These are phyloP conservation scores for Fonsecaea multimorphosa DNA, from an alignment of 2,329 filamentous ascomycete genomes.

Conservation along the genomic window DNA sequence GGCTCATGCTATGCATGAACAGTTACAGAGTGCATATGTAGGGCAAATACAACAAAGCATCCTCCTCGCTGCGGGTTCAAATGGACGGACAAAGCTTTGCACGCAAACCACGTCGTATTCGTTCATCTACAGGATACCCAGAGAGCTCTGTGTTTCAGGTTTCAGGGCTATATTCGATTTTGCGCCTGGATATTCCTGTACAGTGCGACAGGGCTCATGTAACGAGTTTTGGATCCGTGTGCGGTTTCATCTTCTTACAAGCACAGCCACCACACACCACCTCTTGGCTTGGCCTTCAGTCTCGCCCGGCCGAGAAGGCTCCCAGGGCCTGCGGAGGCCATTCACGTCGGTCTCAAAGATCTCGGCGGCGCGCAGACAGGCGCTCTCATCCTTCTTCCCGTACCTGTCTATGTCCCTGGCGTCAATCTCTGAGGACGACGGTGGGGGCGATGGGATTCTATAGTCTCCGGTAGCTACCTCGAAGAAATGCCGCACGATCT, in stretches of 20 bases:
- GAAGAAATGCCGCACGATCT: conserved; percentile 63
- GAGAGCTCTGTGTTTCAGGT: background rate
- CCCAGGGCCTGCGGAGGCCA: conserved; percentile 54
- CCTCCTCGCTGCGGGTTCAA: background rate
- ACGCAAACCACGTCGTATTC: background rate
- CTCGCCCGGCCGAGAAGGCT: conserved; percentile 52
- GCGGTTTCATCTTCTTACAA: conserved; percentile 38
- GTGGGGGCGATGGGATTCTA: background rate
- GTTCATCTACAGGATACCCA: background rate
- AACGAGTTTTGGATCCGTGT: no score
- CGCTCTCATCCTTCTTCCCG: background rate
- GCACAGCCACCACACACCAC: conserved; percentile 62
- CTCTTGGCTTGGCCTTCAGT: conserved; percentile 58
- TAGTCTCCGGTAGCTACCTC: conserved; percentile 46
- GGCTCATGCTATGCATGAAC: conserved; percentile 12
- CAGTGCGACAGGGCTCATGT: no score
- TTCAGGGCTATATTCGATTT: no score
- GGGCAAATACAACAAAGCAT: background rate
- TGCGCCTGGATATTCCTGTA: no score
- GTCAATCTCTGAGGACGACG: background rate
- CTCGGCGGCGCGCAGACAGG: conserved; percentile 35
- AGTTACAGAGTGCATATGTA: conserved; percentile 3
- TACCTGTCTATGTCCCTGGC: conserved; percentile 34
- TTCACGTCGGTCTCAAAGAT: conserved; percentile 43
- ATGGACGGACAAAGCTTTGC: background rate